Base-by-base conservation (phyloP, 805 yeast species). In the Zygosaccharomyces bisporus region DNA sequence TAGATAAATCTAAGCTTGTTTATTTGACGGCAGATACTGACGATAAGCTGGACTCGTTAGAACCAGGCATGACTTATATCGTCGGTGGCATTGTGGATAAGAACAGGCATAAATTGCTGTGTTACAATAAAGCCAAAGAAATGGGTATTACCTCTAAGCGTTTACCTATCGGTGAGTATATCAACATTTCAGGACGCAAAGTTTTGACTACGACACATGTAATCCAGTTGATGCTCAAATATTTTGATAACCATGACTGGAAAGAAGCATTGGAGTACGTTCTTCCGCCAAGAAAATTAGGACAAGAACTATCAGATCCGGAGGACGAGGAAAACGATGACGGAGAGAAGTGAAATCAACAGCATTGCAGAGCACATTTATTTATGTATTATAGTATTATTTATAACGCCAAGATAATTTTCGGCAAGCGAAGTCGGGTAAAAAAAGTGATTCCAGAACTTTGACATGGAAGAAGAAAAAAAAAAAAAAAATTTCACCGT, bases 21-120 rank as follows among this genome's bases (percentile, higher is more conserved):
- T 91, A 93, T 57, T 67, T 91, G 29, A 82, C 95, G 0, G 95
- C 97, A 0, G 99, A 91, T 56, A 83, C 96, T 0, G 85, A 81
- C 6, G 84, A 83, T 6, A 77, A 72, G 17, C 56, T 93, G 27
- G 78, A 75, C 8, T 76, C 71, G 19, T 69, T 91, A 43, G 80
- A 82, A 49, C 77, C 80, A 4, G 86, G 83, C 2, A 71, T 74
- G 60, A 86, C 95, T 0, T 91, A 91, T 55, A 79, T 91, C 34
- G 80, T 91, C 39, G 99, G 99, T 7, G 99, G 98, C 0, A 91
- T 91, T 45, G 98, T 91, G 2, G 99, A 91, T 63, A 91, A 91
- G 63, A 95, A 95, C 47, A 76, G 98, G 55, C 83, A 89, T 68
- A 86, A 87, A 64, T 72, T 74, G 50, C 65, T 91, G 25, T 91